Evolutionary conservation across 257 asterid species (phyloP).

Genomic region (Ballota nigra): DNA sequence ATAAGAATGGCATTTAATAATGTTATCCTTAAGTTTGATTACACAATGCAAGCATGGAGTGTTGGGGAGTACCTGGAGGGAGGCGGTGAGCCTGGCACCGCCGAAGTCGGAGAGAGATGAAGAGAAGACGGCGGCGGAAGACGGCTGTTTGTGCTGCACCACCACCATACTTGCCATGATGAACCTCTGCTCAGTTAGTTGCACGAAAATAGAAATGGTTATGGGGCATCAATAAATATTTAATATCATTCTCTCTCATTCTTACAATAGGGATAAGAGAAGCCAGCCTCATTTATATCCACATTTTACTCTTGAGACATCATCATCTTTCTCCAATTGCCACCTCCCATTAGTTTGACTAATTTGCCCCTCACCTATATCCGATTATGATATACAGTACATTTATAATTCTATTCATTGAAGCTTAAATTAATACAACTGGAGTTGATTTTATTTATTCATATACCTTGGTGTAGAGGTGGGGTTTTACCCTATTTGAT

Average conservation of each 20-base stretch:
- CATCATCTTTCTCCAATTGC: neutral
- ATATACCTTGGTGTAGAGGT: no score
- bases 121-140: constrained; percentile 51
- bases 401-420: no score
- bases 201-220: constrained; percentile 19
- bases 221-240: constrained; percentile 28
- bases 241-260: constrained; percentile 38
- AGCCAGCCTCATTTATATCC: constrained; percentile 39
- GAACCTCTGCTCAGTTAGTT: constrained; percentile 16
- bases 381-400: neutral
- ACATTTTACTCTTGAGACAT: constrained; percentile 30
- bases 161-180: constrained; percentile 66
- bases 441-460: no score
- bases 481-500: no score
- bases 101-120: constrained; percentile 79
- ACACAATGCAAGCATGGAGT: no score
- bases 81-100: constrained; percentile 63
- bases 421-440: no score
- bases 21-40: no score
- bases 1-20: no score
- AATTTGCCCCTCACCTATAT: neutral
- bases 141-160: constrained; percentile 72
- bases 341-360: neutral
- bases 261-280: constrained; percentile 77
- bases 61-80: constrained; percentile 50